Base-by-base conservation (phyloP, 768 basidiomycete genomes). In the Lactarius tabidus region DNA sequence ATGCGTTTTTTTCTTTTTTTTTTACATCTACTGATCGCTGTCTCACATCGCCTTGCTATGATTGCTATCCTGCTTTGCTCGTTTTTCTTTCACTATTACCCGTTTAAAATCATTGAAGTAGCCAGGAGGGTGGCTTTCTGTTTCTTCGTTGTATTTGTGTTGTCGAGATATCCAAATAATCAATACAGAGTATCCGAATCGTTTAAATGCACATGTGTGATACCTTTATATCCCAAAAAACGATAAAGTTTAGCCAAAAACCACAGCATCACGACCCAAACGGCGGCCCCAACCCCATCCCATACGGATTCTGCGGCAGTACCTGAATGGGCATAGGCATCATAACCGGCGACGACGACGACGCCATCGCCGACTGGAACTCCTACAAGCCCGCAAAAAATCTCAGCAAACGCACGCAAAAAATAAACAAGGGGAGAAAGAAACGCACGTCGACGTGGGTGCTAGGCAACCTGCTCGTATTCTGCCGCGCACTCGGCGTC, bases 381-480 rank as follows among this genome's bases (percentile, higher is more conserved):
- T 66, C 65, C 65, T 66, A 38, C 17, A 7, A 5, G 3, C 10
- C 4, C 15, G 4, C 26, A n/a, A 41, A 10, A 3, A 9, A 23
- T 8, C 29, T n/a, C 18, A 29, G 18, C 29, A 33, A 26, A 20
- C 18, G 10, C 31, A 15, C 10, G 41, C 26, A 12, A 3, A 23
- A 14, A 38, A 35, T 3, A 29, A 35, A 23, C 12, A 7, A 20
- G 23, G 14, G 6, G 8, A 53, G 3, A n/a, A 35, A n/a, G 1
- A 5, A 26, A 81, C 85, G 74, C 76, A 87, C 85, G 72, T 87
- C 85, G 60, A 87, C 91, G 75, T 94, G 92, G 79, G 86, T 87
- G 75, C 92, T 93, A 12, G 92, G 92, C 53, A 93, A 79, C 71
- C 92, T 80, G 75, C 91, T 93, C 62, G 91, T 93, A 71, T 93